phyloP scores from a whole-genome alignment of 352 stramenopile genomes.

The Globisporangium echinulatum region DNA sequence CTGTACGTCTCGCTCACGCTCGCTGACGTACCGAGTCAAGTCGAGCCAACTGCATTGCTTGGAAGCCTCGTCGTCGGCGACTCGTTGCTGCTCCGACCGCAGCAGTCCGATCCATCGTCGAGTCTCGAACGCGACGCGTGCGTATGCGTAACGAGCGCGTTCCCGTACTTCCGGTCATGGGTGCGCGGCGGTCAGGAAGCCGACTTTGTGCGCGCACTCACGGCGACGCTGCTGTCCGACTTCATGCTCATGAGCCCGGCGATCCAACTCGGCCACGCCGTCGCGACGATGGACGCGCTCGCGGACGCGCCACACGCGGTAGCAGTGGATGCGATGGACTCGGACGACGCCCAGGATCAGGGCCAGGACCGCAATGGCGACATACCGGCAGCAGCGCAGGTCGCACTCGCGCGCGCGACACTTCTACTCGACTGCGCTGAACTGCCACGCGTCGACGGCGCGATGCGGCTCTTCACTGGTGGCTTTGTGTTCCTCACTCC shows the following conservation, averaged over 20 bases:
- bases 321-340: background rate
- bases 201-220: constrained; percentile 28
- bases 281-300: constrained; percentile 28
- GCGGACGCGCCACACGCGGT: constrained; percentile 8
- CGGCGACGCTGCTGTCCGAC: constrained; percentile 44
- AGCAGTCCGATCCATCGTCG: too few relatives aligned
- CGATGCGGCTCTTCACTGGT: constrained; percentile 41
- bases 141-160: constrained; percentile 47
- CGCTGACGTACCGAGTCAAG: constrained; percentile 23
- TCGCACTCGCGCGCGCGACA: constrained; percentile 24
- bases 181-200: constrained; percentile 39
- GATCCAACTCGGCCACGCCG: constrained; percentile 33
- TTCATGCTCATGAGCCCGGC: constrained; percentile 57
- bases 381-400: constrained; percentile 3
- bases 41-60: constrained; percentile 16
- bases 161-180: constrained; percentile 65
- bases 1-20: constrained; percentile 47
- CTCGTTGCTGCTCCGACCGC: constrained; percentile 27
- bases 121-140: constrained; percentile 3
- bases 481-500: constrained; percentile 57
- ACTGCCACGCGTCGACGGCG: constrained; percentile 34
- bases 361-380: background rate
- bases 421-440: constrained; percentile 46
- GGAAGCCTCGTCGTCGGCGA: constrained; percentile 55
- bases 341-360: background rate